Conservation (phyloP, 768 basidiomycete genomes). For the Chalciporus sphaerocephalus region DNA sequence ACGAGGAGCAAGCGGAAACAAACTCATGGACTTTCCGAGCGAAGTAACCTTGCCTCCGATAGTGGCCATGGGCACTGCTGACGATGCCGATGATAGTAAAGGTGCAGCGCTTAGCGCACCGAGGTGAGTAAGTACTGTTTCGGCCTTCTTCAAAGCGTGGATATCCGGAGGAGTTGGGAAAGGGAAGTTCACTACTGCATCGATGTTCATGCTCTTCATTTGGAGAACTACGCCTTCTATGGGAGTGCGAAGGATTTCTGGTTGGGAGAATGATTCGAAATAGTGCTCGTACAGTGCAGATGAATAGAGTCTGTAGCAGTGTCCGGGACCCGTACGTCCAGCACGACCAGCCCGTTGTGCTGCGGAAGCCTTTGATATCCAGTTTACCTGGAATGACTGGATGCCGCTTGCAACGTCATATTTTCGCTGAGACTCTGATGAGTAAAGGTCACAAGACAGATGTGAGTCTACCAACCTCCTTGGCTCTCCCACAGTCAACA, state of each 20-base stretch:
- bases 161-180: constrained; percentile 96
- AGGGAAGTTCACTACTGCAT: constrained; percentile 93
- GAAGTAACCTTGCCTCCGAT: constrained; percentile 73
- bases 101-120: constrained; percentile 62
- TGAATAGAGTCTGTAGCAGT: constrained; percentile 96
- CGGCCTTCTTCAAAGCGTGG: constrained; percentile 68
- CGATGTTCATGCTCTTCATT: constrained; percentile 99
- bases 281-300: constrained; percentile 92
- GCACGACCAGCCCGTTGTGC: constrained; percentile 94
- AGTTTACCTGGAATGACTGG: constrained; percentile 87
- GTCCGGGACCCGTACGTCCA: constrained; percentile 95
- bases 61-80: constrained; percentile 18
- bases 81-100: constrained; percentile 16
- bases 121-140: constrained; percentile 72
- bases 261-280: constrained; percentile 80
- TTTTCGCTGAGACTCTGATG: constrained; percentile 50
- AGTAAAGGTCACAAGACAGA: not conserved
- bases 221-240: constrained; percentile 96
- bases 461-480: constrained; percentile 57
- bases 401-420: constrained; percentile 80
- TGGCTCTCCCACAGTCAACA: constrained; percentile 92
- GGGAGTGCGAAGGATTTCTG: constrained; percentile 92
- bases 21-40: constrained; percentile 86
- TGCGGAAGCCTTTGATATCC: constrained; percentile 94
- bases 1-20: constrained; percentile 91